A percentile compares a stretch with the other conserved stretches of the same genome.
phyloP scores from a whole-genome alignment of 1,284 basidiomycete genomes.

The Schizophyllum amplum region DNA sequence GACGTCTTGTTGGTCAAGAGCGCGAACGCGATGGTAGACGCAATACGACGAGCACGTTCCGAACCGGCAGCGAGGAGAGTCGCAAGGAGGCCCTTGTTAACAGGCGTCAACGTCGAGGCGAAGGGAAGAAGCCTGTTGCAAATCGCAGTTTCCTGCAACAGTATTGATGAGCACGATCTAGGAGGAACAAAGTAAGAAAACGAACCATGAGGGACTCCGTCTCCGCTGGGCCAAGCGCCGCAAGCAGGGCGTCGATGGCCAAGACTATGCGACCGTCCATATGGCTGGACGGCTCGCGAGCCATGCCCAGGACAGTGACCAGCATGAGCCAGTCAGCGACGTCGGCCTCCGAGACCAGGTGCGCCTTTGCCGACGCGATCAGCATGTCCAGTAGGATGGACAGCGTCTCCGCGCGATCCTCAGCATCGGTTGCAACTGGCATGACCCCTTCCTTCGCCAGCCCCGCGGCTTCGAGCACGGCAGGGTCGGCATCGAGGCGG shows the following conservation, averaged over 20 bases:
- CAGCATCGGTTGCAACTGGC: neutral
- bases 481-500: neutral
- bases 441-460: neutral
- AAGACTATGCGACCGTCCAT: conserved; percentile 36
- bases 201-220: conserved; percentile 23
- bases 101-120: conserved; percentile 24
- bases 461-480: neutral
- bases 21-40: conserved; percentile 44
- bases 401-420: neutral
- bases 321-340: conserved; percentile 40
- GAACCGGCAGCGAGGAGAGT: conserved; percentile 45
- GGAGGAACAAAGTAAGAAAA: neutral
- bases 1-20: conserved; percentile 25
- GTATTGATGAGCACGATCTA: neutral
- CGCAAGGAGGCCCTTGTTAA: conserved; percentile 40
- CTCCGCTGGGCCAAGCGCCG: conserved; percentile 18
- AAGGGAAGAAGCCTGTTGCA: conserved; percentile 36
- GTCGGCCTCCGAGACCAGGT: conserved; percentile 19
- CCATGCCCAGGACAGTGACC: conserved; percentile 49
- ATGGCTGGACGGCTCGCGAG: conserved; percentile 35
- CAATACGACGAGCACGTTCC: conserved; percentile 42
- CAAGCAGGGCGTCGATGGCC: conserved; percentile 35
- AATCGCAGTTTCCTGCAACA: conserved; percentile 37
- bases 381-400: neutral
- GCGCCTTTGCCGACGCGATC: neutral